Conservation (phyloP, 768 basidiomycete genomes). For the Termitomyces sp. region DNA sequence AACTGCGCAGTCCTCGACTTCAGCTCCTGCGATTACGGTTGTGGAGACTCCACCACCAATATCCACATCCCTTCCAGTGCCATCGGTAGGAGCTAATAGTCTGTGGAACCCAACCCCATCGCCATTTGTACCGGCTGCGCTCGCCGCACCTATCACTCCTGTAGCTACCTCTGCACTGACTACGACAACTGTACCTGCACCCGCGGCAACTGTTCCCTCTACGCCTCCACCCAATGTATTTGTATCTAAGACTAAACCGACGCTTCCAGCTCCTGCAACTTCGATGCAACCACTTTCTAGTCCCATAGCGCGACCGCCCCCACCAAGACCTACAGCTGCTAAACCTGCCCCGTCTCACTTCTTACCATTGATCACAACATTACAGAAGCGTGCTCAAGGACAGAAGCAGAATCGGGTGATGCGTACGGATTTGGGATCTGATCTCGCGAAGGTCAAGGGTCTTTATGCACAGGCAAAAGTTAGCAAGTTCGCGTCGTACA, state of each 20-base stretch:
- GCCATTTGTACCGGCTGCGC: background rate
- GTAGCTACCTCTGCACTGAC: background rate
- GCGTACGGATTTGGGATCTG: slow-evolving; percentile 18
- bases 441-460: slow-evolving; percentile 19
- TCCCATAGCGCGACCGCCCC: background rate
- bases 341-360: slow-evolving; percentile 10
- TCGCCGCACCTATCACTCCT: background rate
- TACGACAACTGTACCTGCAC: background rate
- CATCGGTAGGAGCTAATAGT: background rate
- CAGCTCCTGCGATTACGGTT: background rate
- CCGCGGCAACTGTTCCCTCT: background rate
- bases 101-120: background rate
- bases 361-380: slow-evolving; percentile 4
- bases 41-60: background rate
- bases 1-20: background rate
- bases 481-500: slow-evolving; percentile 22
- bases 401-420: background rate
- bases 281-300: background rate
- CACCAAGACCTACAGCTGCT: background rate
- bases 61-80: background rate
- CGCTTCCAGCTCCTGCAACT: background rate
- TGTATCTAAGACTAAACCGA: background rate
- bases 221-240: background rate
- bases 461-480: slow-evolving; percentile 23
- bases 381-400: slow-evolving; percentile 9